Conservation (phyloP, 192 early-diverging fungal species). For the Phycomyces nitens region DNA sequence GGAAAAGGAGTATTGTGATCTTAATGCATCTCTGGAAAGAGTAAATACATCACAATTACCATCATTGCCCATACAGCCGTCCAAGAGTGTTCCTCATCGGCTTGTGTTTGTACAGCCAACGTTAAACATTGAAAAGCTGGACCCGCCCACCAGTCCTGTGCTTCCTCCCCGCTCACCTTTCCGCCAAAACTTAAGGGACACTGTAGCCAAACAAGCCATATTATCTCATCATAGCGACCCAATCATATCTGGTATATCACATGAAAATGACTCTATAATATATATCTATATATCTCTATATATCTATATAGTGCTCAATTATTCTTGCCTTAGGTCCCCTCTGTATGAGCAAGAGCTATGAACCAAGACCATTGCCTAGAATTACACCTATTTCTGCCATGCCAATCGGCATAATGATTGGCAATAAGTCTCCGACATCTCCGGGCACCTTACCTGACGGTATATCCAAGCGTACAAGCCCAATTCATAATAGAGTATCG, state of each 20-base stretch:
- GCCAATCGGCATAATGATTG: too few species aligned
- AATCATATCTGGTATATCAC: conserved; percentile 1
- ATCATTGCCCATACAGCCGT: not conserved
- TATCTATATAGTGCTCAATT: not conserved
- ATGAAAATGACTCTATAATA: not conserved
- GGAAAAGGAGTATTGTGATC: not conserved
- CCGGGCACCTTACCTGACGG: too few species aligned
- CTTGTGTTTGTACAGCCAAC: conserved; percentile 2
- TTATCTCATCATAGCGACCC: not conserved
- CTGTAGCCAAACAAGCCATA: not conserved
- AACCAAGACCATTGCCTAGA: too few species aligned
- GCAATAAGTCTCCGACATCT: too few species aligned
- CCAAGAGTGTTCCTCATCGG: not conserved
- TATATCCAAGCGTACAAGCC: too few species aligned
- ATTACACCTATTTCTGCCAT: too few species aligned
- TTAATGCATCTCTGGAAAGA: not conserved
- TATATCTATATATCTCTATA: not conserved
- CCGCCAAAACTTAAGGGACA: conserved; percentile 6
- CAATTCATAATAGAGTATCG: too few species aligned
- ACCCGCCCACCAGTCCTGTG: conserved; percentile 13
- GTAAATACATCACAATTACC: not conserved
- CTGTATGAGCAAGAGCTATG: too few species aligned
- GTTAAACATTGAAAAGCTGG: conserved; percentile 3
- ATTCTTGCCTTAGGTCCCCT: too few species aligned
- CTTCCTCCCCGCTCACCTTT: conserved; percentile 16